A percentile compares a stretch with the other conserved stretches of the same genome.
Evolutionary conservation across 305 asterid species (phyloP).

Genomic region (Solanum hybrid): DNA sequence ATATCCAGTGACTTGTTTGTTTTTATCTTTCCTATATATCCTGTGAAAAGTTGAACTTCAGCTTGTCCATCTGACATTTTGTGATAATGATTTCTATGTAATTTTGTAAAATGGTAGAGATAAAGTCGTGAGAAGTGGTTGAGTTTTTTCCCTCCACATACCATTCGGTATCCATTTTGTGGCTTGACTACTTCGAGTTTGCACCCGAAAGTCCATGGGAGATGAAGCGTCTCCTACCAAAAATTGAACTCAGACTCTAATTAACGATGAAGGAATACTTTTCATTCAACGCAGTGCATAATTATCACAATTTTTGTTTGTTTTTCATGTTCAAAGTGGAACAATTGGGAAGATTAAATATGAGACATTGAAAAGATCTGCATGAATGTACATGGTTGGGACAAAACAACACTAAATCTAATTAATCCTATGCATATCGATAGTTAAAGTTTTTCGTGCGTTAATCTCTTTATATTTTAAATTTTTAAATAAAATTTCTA

Average conservation of each 20-base stretch:
- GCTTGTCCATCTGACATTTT: background rate
- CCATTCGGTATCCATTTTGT: background rate
- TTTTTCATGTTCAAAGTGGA: background rate
- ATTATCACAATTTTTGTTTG: background rate
- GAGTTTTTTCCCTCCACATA: background rate
- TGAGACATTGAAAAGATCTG: background rate
- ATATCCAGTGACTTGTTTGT: background rate
- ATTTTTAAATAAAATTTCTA: too few relatives aligned
- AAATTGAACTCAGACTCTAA: background rate
- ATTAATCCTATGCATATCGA: background rate
- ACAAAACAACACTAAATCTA: background rate
- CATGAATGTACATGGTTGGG: background rate
- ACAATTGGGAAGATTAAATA: background rate
- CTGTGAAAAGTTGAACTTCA: background rate
- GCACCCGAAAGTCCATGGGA: background rate
- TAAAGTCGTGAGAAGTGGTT: background rate
- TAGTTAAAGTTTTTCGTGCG: too few relatives aligned
- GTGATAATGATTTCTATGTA: background rate
- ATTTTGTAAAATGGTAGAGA: background rate
- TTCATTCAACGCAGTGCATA: background rate
- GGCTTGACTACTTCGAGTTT: background rate
- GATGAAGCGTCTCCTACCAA: background rate
- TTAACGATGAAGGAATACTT: background rate
- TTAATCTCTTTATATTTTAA: background rate
- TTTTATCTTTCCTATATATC: background rate